Evolutionary conservation across 371 early-diverging fungal species (phyloP), one percentile per base, ranked within the genome.

Genomic region (Actinomortierella ambigua): DNA sequence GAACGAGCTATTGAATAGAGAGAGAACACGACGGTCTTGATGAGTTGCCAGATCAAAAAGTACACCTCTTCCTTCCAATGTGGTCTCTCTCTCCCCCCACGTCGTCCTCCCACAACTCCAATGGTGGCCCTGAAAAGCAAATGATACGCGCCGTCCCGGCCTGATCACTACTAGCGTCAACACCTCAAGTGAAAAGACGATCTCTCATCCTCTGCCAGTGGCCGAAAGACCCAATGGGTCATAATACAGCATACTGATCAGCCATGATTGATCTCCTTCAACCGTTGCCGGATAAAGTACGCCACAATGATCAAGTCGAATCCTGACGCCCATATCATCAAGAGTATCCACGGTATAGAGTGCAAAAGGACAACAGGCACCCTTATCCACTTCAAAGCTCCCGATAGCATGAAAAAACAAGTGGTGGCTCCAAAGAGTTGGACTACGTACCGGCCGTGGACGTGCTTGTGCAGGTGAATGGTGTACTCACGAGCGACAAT

Each of bases 401-500:
- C n/a, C n/a, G n/a, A n/a, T n/a, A n/a, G n/a, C n/a, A n/a, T n/a
- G n/a, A n/a, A n/a, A n/a, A n/a, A n/a, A n/a, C n/a, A n/a, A n/a
- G n/a, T n/a, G n/a, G n/a, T n/a, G n/a, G n/a, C 57, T 75, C 53
- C 83, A 81, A 11, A 6, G 11, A 17, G n/a, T 3, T 18, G 34
- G 39, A 27, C 24, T 42, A 53, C 65, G 64, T 79, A 86, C 85
- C 77, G 79, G 68, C 89, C 89, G 75, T 84, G 83, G 76, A 95
- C 89, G 68, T 82, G 86, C 87, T 94, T 95, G 92, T 95, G 95
- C 76, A 97, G 77, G 88, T 95, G 93, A 81, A 95, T 91, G 81
- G 95, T 96, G 90, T 90, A 94, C 77, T 95, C 95, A 78, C 95
- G 91, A 68, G 96, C 91, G 71, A 95, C 91, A 68, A 84, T 79